Evolutionary conservation across 1,284 basidiomycete genomes (phyloP).

Genomic region (Moniliella sp.): DNA sequence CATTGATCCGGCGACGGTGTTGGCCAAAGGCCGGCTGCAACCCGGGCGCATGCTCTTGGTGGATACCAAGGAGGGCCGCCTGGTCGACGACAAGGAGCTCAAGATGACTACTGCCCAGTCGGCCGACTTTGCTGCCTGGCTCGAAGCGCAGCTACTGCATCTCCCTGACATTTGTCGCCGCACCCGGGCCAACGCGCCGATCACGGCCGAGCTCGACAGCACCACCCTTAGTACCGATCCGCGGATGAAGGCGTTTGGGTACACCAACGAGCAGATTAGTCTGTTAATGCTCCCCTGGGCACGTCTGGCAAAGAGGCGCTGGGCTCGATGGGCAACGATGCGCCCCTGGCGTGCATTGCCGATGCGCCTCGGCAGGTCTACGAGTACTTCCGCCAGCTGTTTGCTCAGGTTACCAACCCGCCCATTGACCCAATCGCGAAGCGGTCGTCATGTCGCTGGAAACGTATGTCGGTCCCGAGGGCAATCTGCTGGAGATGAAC

Average conservation of each 20-base stretch:
- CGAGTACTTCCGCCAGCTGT: slow-evolving; percentile 32
- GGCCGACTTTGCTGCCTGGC: slow-evolving; percentile 29
- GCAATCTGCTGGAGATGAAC: slow-evolving; percentile 28
- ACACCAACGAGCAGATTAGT: slow-evolving; percentile 27
- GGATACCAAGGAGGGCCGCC: slow-evolving; percentile 29
- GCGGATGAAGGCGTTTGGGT: slow-evolving; percentile 25
- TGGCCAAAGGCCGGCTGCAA: slow-evolving; percentile 26
- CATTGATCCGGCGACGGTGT: slow-evolving; percentile 21
- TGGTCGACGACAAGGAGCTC: slow-evolving; percentile 29
- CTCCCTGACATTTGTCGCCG: slow-evolving; percentile 18
- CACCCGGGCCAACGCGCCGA: slow-evolving; percentile 11
- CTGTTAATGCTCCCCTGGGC: slow-evolving; percentile 28
- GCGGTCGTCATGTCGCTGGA: slow-evolving; percentile 30
- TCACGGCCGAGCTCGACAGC: slow-evolving; percentile 19
- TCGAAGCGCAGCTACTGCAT: slow-evolving; percentile 25
- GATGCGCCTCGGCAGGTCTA: slow-evolving; percentile 23
- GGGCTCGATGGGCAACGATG: slow-evolving; percentile 30
- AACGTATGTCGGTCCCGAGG: slow-evolving; percentile 29
- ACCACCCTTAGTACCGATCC: slow-evolving; percentile 21
- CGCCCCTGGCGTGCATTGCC: slow-evolving; percentile 24
- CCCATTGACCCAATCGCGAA: slow-evolving; percentile 31
- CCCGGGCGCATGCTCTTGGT: slow-evolving; percentile 32
- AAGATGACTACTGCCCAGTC: slow-evolving; percentile 26
- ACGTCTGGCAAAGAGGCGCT: slow-evolving; percentile 25
- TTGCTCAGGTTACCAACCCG: slow-evolving; percentile 32